Base-by-base conservation (phyloP, 129 eudicot species). In the Ambrosia trifida region DNA sequence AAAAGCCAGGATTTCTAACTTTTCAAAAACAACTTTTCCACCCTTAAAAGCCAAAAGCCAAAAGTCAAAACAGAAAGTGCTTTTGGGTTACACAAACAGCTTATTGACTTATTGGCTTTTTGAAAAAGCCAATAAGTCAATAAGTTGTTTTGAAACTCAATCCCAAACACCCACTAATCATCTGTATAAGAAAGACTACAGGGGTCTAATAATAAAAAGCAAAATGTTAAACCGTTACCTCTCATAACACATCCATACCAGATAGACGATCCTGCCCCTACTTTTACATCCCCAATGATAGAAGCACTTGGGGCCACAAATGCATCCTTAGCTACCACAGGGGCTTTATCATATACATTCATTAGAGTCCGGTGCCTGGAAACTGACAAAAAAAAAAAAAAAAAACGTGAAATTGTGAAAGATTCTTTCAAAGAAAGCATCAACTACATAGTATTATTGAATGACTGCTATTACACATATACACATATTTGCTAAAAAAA, bases 241-340 rank as follows among this genome's bases (percentile, higher is more conserved):
- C 97, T 88, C 46, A 90, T 58, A 71, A 87, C 82, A 43, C 91
- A 87, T 58, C 97, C 95, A 78, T 90, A 90, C 95, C 97, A 90
- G 57, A 90, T 79, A 24, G 95, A 90, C 1, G 95, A 87, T 66
- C 86, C 87, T 10, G 64, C 69, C 19, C 97, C 95, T 59, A 87
- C 83, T 74, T 74, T 86, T 63, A 87, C 95, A 85, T 88, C 89
- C 5, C 97, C 91, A 76, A 81, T 88, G 70, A 91, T 74, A 1
- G 95, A 83, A 80, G 97, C 97, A 85, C 87, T 82, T 13, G 95
- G 95, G 62, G 97, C 97, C 72, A 91, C 87, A 85, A 90, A 91
- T 56, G 84, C 95, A 54, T 85, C 86, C 76, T 87, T 87, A 70
- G 87, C 91, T 17, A 90, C 91, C 72, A 28, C 79, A 17, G 95